Base-by-base conservation (phyloP, 2,329 filamentous ascomycete genomes). In the Xylariaceae sp. region DNA sequence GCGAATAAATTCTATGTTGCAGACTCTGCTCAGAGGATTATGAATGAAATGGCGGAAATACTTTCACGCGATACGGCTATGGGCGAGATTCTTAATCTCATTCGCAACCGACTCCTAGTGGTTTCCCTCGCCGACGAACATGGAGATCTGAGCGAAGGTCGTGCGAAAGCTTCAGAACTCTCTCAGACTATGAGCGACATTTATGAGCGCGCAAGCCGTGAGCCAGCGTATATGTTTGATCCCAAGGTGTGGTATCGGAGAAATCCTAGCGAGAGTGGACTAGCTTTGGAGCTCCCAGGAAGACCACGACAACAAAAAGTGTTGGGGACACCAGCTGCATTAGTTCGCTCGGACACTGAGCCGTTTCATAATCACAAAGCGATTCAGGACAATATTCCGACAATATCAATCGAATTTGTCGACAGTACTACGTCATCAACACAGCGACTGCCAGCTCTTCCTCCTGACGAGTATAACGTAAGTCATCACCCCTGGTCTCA, bases 111-210 rank as follows among this genome's bases (percentile, higher is more conserved):
- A 28, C 44, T 56, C 6, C 18, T 56, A 10, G 44, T 56, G 2
- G 41, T 51, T 31, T 17, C 42, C 11, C 45, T 43, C 12, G 43
- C 17, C 16, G n/a, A 16, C 34, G 44, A 45, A 5, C 17, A 50
- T 16, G 31, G 11, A 1, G 16, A 11, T 2, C 39, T n/a, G 19
- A 19, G 34, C 33, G 17, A n/a, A 9, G 40, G 43, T 31, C 53
- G 47, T 4, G 50, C 50, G 28, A 56, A 53, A 22, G 50, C 53
- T 19, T 17, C 17, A 13, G 53, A 53, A 22, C 45, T 56, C 7
- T 50, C 31, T 3, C 6, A 22, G 1, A 2, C 28, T n/a, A 52
- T 53, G 46, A 2, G 34, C 16, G 9, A 48, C 9, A 52, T 47
- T n/a, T 18, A 28, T 41, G n/a, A 31, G 42, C 6, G 34, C 11